Evolutionary conservation across 257 asterid genomes (phyloP).

Genomic region (Gynochthodes officinalis): DNA sequence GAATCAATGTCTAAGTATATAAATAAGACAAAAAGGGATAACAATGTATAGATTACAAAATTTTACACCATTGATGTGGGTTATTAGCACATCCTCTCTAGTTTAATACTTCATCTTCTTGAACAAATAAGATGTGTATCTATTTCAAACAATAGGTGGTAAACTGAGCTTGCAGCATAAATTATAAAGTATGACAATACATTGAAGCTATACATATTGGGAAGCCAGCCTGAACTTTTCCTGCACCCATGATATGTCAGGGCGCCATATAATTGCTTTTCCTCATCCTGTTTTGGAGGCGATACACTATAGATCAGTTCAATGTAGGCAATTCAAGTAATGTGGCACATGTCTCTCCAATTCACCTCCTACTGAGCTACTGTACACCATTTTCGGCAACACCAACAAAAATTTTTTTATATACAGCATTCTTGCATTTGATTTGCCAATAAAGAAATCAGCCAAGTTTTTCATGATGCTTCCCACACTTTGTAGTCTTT

Average conservation of each 20-base stretch:
- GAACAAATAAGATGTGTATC: background rate
- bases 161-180: too few species aligned
- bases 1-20: too few species aligned
- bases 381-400: background rate
- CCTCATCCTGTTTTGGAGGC: background rate
- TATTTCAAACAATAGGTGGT: background rate
- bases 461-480: constrained; percentile 26
- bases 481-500: constrained; percentile 81
- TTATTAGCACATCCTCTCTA: background rate
- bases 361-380: background rate
- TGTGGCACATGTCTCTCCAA: background rate
- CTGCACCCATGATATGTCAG: background rate
- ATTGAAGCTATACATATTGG: background rate
- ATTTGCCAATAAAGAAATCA: background rate
- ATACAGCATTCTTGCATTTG: constrained; percentile 7
- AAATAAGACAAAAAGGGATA: background rate
- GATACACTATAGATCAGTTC: background rate
- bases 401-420: background rate
- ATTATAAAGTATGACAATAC: too few species aligned
- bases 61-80: background rate
- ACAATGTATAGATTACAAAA: background rate
- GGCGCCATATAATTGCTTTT: background rate
- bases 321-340: background rate
- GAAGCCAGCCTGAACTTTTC: background rate
- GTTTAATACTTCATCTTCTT: background rate